A percentile compares a stretch with the other conserved stretches of the same genome.
These are phyloP conservation scores for Hordeum pubiflorum DNA, from an alignment of 202 grass and related monocot genomes.

Conservation along the genomic window DNA sequence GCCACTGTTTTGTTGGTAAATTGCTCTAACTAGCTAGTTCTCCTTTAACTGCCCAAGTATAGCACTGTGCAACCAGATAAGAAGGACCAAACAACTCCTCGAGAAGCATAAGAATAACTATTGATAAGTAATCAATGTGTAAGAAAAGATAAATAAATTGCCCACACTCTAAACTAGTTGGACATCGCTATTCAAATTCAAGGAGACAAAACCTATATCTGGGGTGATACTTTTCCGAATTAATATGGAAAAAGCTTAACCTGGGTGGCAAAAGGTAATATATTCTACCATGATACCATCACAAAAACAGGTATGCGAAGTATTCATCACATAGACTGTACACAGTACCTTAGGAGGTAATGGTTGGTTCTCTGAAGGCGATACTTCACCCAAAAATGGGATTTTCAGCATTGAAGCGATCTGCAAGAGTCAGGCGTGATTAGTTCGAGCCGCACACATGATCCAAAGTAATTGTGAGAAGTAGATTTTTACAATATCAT, in stretches of 20 bases:
- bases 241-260: neutral
- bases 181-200: neutral
- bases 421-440: constrained; percentile 10
- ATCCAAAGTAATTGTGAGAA: constrained; percentile 3
- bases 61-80: neutral
- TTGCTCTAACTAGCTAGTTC: neutral
- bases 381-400: constrained; percentile 77
- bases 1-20: neutral
- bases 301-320: neutral
- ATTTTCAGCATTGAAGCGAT: constrained; percentile 82
- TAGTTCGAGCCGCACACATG: neutral
- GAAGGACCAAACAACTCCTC: neutral
- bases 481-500: constrained; percentile 59
- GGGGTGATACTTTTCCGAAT: neutral
- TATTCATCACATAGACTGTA: neutral
- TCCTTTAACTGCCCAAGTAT: neutral
- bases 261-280: neutral
- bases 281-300: neutral
- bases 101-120: neutral
- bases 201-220: neutral
- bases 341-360: constrained; percentile 63
- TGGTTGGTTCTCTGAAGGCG: constrained; percentile 37
- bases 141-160: neutral
- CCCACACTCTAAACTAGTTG: neutral
- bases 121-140: neutral